These are phyloP conservation scores for Alternaria novae-zelandiae DNA, from an alignment of 2,329 filamentous ascomycete species.

Conservation along the genomic window DNA sequence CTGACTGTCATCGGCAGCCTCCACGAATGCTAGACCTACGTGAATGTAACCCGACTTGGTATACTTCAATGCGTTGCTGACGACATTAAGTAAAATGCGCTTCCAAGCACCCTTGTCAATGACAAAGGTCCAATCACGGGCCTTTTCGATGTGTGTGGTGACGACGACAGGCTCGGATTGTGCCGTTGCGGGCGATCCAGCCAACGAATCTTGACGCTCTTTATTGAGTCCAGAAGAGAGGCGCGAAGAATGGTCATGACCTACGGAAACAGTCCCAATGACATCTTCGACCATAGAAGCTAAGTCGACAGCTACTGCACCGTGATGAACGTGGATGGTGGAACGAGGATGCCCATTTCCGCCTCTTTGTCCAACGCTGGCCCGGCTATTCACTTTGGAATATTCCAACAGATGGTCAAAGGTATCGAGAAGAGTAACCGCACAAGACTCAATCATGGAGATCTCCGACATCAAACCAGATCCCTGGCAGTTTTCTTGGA, in stretches of 20 bases:
- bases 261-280: slow-evolving; percentile 9
- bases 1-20: background rate
- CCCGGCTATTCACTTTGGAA: slow-evolving; percentile 24
- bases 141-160: slow-evolving; percentile 9
- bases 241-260: slow-evolving; percentile 6
- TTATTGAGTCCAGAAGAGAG: background rate
- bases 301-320: background rate
- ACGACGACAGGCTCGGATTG: background rate
- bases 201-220: background rate
- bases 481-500: slow-evolving; percentile 51
- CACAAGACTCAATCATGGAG: slow-evolving; percentile 56
- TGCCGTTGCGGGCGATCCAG: too few relatives aligned
- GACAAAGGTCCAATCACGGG: slow-evolving; percentile 7
- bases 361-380: background rate
- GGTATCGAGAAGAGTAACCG: slow-evolving; percentile 55
- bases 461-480: slow-evolving; percentile 50
- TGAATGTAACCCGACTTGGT: slow-evolving; percentile 21
- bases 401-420: slow-evolving; percentile 35
- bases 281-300: slow-evolving; percentile 9
- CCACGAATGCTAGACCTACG: slow-evolving; percentile 12
- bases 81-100: slow-evolving; percentile 28
- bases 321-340: too few relatives aligned
- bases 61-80: slow-evolving; percentile 34
- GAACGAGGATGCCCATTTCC: background rate
- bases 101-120: slow-evolving; percentile 18